Evolutionary conservation across 345 rosid genomes (phyloP).

Genomic region (Erysimum cheiranthoides): DNA sequence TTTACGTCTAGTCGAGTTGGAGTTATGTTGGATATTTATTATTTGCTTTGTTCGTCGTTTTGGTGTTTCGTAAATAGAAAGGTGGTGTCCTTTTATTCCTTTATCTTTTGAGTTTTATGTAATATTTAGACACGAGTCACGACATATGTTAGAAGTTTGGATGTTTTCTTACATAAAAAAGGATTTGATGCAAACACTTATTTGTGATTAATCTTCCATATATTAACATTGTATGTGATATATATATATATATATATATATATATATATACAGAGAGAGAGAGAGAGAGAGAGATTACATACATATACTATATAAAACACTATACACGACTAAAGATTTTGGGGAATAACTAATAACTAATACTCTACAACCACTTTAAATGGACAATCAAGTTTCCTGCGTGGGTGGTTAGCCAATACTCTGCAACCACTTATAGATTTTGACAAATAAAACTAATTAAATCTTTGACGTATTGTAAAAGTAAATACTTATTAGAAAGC

Average conservation of each 20-base stretch:
- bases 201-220: constrained; percentile 2
- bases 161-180: neutral
- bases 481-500: too few species aligned
- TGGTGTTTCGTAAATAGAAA: constrained; percentile 16
- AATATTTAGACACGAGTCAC: constrained; percentile 19
- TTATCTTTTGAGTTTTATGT: constrained; percentile 28
- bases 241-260: too few species aligned
- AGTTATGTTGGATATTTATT: neutral
- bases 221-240: too few species aligned
- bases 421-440: too few species aligned
- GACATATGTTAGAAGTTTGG: constrained; percentile 5
- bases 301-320: too few species aligned
- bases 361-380: constrained; percentile 41
- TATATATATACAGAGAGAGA: too few species aligned
- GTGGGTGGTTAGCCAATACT: constrained; percentile 35
- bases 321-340: neutral
- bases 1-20: constrained; percentile 20
- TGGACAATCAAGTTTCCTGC: constrained; percentile 35
- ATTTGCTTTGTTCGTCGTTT: constrained; percentile 32
- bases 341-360: constrained; percentile 27
- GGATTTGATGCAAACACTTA: neutral
- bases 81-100: constrained; percentile 1
- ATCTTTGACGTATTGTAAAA: too few species aligned
- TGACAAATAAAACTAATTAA: too few species aligned
- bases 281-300: neutral